Percentiles rank a stretch among this genome's conserved stretches.
These are phyloP conservation scores for Leccinum incarnatum DNA, from an alignment of 768 basidiomycete species.

Conservation along the genomic window DNA sequence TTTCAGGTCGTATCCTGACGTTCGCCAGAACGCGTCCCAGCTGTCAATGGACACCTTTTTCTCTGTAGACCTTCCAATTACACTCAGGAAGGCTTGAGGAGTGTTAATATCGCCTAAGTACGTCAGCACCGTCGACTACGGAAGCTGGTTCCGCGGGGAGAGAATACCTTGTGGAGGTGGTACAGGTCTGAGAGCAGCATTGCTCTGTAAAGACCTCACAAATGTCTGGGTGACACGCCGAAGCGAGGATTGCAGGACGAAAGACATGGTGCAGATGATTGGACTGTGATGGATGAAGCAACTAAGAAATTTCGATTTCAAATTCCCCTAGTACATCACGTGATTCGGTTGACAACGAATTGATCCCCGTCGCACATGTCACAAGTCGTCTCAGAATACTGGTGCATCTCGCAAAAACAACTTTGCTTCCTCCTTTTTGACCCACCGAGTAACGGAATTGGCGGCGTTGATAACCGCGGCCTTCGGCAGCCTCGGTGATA, in stretches of 20 bases:
- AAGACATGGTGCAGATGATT: constrained; percentile 18
- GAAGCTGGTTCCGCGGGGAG: not conserved
- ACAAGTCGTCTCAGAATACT: constrained; percentile 56
- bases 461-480: constrained; percentile 85
- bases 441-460: constrained; percentile 87
- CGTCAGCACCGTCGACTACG: constrained; percentile 6
- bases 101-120: constrained; percentile 48
- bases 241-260: constrained; percentile 19
- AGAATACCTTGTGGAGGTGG: constrained; percentile 25
- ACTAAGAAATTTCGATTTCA: constrained; percentile 6
- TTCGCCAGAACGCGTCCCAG: constrained; percentile 77
- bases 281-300: not conserved
- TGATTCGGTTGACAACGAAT: constrained; percentile 3
- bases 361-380: not conserved
- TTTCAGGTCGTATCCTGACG: constrained; percentile 55
- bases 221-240: constrained; percentile 18
- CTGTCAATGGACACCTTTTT: constrained; percentile 58
- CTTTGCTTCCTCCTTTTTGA: constrained; percentile 79
- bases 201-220: constrained; percentile 33
- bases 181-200: constrained; percentile 18
- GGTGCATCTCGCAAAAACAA: constrained; percentile 89
- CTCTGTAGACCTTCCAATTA: constrained; percentile 68
- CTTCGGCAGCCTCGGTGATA: constrained; percentile 85
- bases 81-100: constrained; percentile 63
- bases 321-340: constrained; percentile 17